Evolutionary conservation across 2,329 filamentous ascomycete species (phyloP), one percentile per base, ranked within the genome.

Genomic region (Talaromyces sp.): DNA sequence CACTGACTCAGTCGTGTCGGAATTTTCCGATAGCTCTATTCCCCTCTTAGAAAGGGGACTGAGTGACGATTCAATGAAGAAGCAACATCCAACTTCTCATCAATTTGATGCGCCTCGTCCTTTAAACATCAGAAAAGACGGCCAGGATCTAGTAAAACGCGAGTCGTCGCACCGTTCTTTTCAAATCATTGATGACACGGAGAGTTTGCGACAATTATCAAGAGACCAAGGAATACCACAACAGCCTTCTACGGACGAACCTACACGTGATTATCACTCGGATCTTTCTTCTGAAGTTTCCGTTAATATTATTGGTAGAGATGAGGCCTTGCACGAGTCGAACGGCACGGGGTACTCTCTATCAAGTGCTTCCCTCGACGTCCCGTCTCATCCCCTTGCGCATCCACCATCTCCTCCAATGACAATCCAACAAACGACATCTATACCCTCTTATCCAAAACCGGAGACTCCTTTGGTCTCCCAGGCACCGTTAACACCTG

Each of bases 1-100:
- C 51, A 75, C 75, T 9, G 74, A 74, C 51, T 79, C 78, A 2
- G 73, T 79, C 30, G 83, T 85, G 14, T 92, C 91, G 0, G 83
- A 86, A 31, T 87, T 88, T 56, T 94, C 90, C 0, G 92, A 92
- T 71, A 88, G 85, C 44, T 93, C 90, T 0, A 87, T 88, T 36
- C 91, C 92, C 4, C 81, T 95, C 7, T 82, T 96, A 12, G 89
- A 94, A 64, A 85, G 89, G 56, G 89, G 84, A 6, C 64, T 79
- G 54, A 73, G 70, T 34, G 73, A 82, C 56, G 78, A 82, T 16
- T 80, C 79, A 1, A 82, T 82, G 79, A 80, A 78, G 63, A 79
- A 77, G n/a, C 78, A 78, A 6, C 70, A 71, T 27, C 50, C 63
- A 5, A 66, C 52, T 31, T 64, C 64, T 7, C 57, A 62, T 12